Evolutionary conservation across 2,329 filamentous ascomycete genomes (phyloP), one percentile per base, ranked within the genome.

Genomic region (Cadophora luteo-olivacea): DNA sequence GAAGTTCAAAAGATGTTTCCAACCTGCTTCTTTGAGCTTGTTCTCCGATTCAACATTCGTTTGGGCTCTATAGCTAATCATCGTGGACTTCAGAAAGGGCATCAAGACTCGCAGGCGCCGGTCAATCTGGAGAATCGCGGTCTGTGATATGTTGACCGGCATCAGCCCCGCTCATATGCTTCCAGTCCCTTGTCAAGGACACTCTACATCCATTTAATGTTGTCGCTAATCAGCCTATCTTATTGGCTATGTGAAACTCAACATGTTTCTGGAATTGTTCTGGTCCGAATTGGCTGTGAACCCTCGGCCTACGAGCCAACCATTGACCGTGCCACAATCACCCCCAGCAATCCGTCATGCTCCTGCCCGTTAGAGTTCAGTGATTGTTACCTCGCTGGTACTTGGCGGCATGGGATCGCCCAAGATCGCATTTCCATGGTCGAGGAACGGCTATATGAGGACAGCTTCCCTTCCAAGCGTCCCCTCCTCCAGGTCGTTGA

Each of bases 11-110:
- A n/a, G 25, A 51, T 58, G 7, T 62, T 54, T 58, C 16, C 25
- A 60, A 66, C 63, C 67, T 68, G 51, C 67, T 68, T 32, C 52
- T 66, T 68, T 66, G 19, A 68, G 67, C 52, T 49, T 19, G 14
- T 41, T 16, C n/a, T 61, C 65, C 48, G n/a, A 7, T 49, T n/a
- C 58, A 32, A n/a, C 49, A 25, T 12, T 54, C 29, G 57, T 38
- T 32, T 33, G 51, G 52, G 12, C 33, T 41, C 14, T 38, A 22
- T 36, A 45, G 25, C 65, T 22, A 8, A 51, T 49, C 33, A 4
- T n/a, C 4, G 33, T 33, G 52, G 2, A 29, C 52, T 55, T 33
- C 52, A 19, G 16, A 33, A 19, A 55, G 52, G 32, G 25, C 29
- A 9, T 49, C 45, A 19, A 49, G 19, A 49, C 19, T 33, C 25